Conservation (phyloP, 495 filamentous ascomycete genomes). For the Penicillium salamii region DNA sequence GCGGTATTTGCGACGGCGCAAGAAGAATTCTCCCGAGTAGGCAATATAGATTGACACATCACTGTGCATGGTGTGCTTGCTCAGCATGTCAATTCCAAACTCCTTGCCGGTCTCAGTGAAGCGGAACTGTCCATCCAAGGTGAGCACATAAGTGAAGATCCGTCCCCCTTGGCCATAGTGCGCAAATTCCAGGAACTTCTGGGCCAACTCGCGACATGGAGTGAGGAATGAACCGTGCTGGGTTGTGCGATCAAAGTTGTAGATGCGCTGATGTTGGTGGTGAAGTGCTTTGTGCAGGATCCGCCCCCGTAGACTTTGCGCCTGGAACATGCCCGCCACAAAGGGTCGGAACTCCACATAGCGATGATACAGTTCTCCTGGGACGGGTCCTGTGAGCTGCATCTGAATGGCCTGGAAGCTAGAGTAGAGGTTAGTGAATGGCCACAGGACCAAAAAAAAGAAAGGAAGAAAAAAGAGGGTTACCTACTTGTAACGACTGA, state of each 20-base stretch:
- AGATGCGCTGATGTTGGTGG: slow-evolving; percentile 83
- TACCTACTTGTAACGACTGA: slow-evolving; percentile 66
- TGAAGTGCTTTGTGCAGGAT: slow-evolving; percentile 82
- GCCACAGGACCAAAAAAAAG: too few relatives aligned
- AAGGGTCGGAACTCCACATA: slow-evolving; percentile 92
- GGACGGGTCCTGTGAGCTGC: slow-evolving; percentile 80
- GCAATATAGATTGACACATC: slow-evolving; percentile 87
- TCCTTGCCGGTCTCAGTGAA: slow-evolving; percentile 96
- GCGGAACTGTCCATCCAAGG: slow-evolving; percentile 76
- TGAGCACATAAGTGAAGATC: slow-evolving; percentile 90
- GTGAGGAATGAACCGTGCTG: slow-evolving; percentile 60
- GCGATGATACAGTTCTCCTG: slow-evolving; percentile 74
- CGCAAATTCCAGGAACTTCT: slow-evolving; percentile 80
- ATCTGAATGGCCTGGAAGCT: slow-evolving; percentile 94
- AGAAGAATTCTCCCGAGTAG: slow-evolving; percentile 89
- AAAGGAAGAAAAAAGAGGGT: background rate
- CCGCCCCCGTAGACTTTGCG: slow-evolving; percentile 68
- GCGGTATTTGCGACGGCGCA: slow-evolving; percentile 60
- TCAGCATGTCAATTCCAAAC: slow-evolving; percentile 86
- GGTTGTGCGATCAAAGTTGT: slow-evolving; percentile 78
- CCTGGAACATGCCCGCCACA: slow-evolving; percentile 83
- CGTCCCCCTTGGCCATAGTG: slow-evolving; percentile 82
- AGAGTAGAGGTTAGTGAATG: slow-evolving; percentile 2
- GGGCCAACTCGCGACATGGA: slow-evolving; percentile 59
- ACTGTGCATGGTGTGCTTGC: slow-evolving; percentile 94